These are phyloP conservation scores for Botrytis galanthina DNA, from an alignment of 2,329 filamentous ascomycete genomes.

Conservation along the genomic window DNA sequence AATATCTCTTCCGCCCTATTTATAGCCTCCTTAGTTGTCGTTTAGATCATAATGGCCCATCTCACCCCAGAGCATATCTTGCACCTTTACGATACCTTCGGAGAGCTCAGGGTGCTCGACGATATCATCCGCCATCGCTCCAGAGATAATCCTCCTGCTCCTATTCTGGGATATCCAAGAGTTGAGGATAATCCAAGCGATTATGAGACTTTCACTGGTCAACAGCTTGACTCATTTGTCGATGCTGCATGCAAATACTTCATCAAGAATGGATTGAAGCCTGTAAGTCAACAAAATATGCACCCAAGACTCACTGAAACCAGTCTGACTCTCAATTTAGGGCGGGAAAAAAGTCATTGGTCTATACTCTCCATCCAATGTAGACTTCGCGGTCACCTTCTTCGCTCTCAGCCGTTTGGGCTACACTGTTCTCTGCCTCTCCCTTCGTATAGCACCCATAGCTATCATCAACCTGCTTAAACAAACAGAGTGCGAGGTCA, in stretches of 20 bases:
- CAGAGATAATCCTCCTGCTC: constrained; percentile 24
- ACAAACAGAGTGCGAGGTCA: constrained; percentile 37
- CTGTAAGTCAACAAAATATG: constrained; percentile 18
- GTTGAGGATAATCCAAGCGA: constrained; percentile 24
- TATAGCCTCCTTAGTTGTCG: neutral
- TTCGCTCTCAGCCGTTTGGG: constrained; percentile 53
- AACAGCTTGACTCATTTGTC: constrained; percentile 27
- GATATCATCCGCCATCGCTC: constrained; percentile 27
- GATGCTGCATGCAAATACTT: constrained; percentile 28
- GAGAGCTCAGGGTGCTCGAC: constrained; percentile 25
- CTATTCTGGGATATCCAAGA: constrained; percentile 29
- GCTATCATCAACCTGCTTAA: constrained; percentile 49
- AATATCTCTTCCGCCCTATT: constrained; percentile 11
- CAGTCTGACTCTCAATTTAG: constrained; percentile 5
- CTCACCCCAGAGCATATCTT: constrained; percentile 21
- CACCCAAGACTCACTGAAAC: neutral
- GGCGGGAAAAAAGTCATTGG: constrained; percentile 24
- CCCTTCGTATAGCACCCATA: constrained; percentile 50
- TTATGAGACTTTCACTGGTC: constrained; percentile 29
- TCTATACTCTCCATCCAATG: constrained; percentile 34
- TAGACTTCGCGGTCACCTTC: constrained; percentile 52
- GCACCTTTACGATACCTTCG: constrained; percentile 23
- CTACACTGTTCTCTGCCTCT: constrained; percentile 52
- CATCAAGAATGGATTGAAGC: constrained; percentile 15
- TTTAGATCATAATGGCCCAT: constrained; percentile 21